Evolutionary conservation across 202 grass and related monocot species (phyloP).

Genomic region (Brachypodium distachyon): DNA sequence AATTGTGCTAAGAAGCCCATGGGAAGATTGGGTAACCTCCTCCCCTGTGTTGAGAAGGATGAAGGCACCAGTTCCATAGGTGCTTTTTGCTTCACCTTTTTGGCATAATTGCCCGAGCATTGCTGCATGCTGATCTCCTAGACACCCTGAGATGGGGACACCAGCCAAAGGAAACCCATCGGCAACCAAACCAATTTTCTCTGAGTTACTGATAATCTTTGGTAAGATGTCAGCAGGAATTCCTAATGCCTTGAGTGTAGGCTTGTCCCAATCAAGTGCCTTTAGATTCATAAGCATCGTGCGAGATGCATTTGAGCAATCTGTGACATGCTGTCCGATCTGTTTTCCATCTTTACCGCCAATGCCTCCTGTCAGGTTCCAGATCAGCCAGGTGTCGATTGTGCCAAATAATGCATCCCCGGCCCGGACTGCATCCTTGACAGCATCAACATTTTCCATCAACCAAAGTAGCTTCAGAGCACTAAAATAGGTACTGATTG

Average conservation of each 20-base stretch:
- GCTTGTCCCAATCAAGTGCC: constrained; percentile 70
- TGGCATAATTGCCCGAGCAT: constrained; percentile 83
- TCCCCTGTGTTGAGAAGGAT: constrained; percentile 96
- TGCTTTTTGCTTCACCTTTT: constrained; percentile 94
- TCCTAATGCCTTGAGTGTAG: constrained; percentile 45
- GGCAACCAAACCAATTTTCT: constrained; percentile 54
- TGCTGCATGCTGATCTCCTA: constrained; percentile 89
- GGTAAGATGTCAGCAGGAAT: constrained; percentile 63
- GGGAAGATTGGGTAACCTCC: constrained; percentile 47
- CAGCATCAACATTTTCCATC: constrained; percentile 74
- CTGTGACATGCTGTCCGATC: constrained; percentile 64
- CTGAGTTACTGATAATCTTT: constrained; percentile 84
- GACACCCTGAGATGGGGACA: constrained; percentile 57
- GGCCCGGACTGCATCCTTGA: constrained; percentile 45
- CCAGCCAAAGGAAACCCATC: constrained; percentile 60
- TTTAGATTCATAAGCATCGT: constrained; percentile 97
- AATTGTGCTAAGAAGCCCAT: constrained; percentile 75
- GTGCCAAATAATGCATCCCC: constrained; percentile 86
- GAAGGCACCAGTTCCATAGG: constrained; percentile 90
- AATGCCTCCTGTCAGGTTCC: constrained; percentile 79
- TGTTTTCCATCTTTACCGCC: constrained; percentile 26
- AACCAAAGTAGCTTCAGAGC: constrained; percentile 78
- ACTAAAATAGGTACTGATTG: constrained; percentile 94
- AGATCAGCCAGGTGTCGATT: constrained; percentile 86
- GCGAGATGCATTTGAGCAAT: constrained; percentile 83